phyloP scores from a whole-genome alignment of 208 protist species.

The Leishmania tarentolae region DNA sequence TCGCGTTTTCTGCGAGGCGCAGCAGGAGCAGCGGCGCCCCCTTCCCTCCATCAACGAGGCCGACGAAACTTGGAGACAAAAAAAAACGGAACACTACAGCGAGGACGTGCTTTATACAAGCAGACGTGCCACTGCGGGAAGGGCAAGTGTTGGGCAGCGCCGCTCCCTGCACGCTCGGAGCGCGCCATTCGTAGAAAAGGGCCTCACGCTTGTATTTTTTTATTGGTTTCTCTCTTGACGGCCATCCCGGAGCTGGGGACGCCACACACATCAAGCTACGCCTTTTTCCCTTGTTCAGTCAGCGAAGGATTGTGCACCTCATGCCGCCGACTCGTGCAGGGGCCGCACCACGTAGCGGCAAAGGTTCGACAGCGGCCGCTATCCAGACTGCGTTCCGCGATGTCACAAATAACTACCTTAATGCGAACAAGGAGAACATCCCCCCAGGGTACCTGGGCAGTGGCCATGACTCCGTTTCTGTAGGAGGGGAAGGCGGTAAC shows the following conservation, averaged over 20 bases:
- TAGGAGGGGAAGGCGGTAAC: not conserved
- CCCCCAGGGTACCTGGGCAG: conserved; percentile 9
- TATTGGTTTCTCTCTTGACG: not conserved
- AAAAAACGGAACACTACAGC: not conserved
- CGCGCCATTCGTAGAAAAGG: not conserved
- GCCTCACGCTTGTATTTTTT: not conserved
- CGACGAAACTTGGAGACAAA: not conserved
- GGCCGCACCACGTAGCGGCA: not conserved
- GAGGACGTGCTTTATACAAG: not conserved
- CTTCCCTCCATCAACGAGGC: not conserved
- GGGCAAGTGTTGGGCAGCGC: not conserved
- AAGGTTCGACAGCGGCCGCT: not conserved
- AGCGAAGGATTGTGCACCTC: not conserved
- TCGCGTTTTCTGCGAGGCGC: not conserved
- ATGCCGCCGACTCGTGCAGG: conserved; percentile 1
- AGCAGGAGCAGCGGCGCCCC: not conserved
- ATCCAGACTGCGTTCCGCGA: conserved; percentile 35
- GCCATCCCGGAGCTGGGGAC: not conserved
- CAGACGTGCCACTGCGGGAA: not conserved
- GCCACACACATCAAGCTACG: not conserved
- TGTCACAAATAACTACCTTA: conserved; percentile 37
- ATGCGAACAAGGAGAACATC: conserved; percentile 44
- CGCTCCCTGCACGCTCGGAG: not conserved
- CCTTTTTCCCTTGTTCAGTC: not conserved
- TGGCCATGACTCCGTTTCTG: not conserved